Conservation (phyloP, 306 rosid genomes). For the Sicyos baderoa region DNA sequence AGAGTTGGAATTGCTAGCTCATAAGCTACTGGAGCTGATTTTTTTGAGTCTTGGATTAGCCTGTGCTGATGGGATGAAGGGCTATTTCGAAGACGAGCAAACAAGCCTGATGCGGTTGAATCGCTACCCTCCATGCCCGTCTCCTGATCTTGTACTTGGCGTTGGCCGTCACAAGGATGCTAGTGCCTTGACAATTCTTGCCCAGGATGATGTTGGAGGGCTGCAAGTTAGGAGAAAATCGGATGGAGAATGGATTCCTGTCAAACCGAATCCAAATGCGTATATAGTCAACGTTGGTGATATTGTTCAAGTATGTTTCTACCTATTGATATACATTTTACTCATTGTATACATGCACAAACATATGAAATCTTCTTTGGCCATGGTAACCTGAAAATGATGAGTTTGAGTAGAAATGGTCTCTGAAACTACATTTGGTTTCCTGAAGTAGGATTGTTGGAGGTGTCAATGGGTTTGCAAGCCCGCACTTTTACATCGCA, state of each 20-base stretch:
- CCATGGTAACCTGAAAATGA: not conserved
- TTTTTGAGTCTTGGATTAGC: constrained; percentile 49
- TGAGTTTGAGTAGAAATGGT: not conserved
- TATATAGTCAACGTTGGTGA: constrained; percentile 70
- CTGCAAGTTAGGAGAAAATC: constrained; percentile 50
- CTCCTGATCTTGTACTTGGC: constrained; percentile 66
- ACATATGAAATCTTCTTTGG: not conserved
- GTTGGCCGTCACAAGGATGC: constrained; percentile 83
- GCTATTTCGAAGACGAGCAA: constrained; percentile 42
- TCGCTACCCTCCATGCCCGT: constrained; percentile 67
- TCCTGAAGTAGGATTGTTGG: too few species aligned
- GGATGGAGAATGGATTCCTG: constrained; percentile 61
- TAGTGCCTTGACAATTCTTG: constrained; percentile 59
- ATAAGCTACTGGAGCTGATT: constrained; percentile 46
- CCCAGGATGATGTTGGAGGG: constrained; percentile 72
- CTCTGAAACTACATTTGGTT: not conserved
- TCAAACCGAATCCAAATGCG: constrained; percentile 52
- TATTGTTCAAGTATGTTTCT: constrained; percentile 47
- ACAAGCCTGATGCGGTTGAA: constrained; percentile 48
- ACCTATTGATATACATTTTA: not conserved
- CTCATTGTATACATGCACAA: not conserved
- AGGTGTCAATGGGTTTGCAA: too few species aligned
- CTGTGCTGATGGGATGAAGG: constrained; percentile 30
- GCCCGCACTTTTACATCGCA: too few species aligned
- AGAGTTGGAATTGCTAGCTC: constrained; percentile 57